These are phyloP conservation scores for Chenopodium formosanum DNA, from an alignment of 148 eudicot species.

Conservation along the genomic window DNA sequence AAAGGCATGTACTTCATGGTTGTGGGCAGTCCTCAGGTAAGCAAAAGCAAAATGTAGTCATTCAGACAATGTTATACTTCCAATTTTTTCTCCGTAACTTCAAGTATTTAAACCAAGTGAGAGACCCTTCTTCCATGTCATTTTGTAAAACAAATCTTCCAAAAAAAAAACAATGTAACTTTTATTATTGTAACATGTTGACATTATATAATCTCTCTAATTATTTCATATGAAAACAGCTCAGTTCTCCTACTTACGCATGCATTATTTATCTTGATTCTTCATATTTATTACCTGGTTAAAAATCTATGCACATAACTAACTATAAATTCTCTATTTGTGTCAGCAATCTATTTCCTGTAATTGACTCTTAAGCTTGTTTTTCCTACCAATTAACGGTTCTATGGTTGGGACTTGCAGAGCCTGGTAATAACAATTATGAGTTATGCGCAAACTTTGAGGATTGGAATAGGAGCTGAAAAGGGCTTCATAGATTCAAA, in stretches of 20 bases:
- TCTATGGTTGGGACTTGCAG: background rate
- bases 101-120: too few relatives aligned
- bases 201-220: background rate
- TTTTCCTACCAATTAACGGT: background rate
- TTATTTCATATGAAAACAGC: background rate
- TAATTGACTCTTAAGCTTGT: too few relatives aligned
- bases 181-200: too few relatives aligned
- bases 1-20: conserved; percentile 25
- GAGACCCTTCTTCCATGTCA: too few relatives aligned
- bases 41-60: too few relatives aligned
- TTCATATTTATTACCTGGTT: background rate
- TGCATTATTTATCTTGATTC: background rate
- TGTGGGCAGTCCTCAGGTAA: background rate
- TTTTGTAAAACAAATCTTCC: too few relatives aligned
- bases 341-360: too few relatives aligned
- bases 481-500: background rate
- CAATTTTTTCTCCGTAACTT: background rate
- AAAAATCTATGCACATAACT: too few relatives aligned
- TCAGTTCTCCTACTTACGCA: background rate
- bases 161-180: too few relatives aligned
- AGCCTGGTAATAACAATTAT: background rate
- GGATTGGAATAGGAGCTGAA: background rate
- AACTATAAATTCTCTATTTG: too few relatives aligned
- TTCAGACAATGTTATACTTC: background rate
- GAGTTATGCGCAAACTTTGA: too few relatives aligned